A percentile compares a stretch with the other conserved stretches of the same genome.
These are phyloP conservation scores for Orbilia blumenaviensis DNA, from an alignment of 2,329 filamentous ascomycete genomes.

Conservation along the genomic window DNA sequence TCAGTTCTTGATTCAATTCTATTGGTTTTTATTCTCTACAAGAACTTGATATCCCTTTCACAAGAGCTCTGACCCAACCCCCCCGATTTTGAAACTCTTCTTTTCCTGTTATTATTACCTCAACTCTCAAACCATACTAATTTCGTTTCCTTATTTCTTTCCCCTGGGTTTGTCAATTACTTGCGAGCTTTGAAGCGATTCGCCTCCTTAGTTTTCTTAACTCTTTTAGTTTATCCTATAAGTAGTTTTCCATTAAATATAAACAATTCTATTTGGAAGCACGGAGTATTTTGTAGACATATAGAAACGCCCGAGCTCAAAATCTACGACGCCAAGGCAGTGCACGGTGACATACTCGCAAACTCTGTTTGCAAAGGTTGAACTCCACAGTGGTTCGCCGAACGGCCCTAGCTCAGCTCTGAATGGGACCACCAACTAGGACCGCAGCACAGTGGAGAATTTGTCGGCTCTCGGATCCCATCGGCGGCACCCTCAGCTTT, in stretches of 20 bases:
- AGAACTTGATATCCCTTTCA: slow-evolving; percentile 1
- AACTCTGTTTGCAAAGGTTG: background rate
- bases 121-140: background rate
- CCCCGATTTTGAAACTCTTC: background rate
- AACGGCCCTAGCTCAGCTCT: background rate
- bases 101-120: background rate
- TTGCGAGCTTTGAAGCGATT: slow-evolving; percentile 27
- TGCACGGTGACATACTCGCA: slow-evolving; percentile 5
- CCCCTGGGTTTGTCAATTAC: slow-evolving; percentile 8
- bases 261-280: slow-evolving; percentile 18
- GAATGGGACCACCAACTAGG: background rate
- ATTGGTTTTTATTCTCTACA: background rate
- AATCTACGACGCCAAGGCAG: slow-evolving; percentile 8
- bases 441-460: background rate
- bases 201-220: slow-evolving; percentile 18
- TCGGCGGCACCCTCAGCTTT: background rate
- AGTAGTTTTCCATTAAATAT: slow-evolving; percentile 14
- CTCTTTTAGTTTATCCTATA: slow-evolving; percentile 25
- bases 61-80: background rate
- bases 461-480: background rate
- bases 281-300: too few relatives aligned
- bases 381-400: background rate
- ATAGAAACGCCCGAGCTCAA: slow-evolving; percentile 6
- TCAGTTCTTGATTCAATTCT: background rate
- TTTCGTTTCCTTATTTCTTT: background rate